Evolutionary conservation across 306 rosid genomes (phyloP).

Genomic region (Prosopis cineraria): DNA sequence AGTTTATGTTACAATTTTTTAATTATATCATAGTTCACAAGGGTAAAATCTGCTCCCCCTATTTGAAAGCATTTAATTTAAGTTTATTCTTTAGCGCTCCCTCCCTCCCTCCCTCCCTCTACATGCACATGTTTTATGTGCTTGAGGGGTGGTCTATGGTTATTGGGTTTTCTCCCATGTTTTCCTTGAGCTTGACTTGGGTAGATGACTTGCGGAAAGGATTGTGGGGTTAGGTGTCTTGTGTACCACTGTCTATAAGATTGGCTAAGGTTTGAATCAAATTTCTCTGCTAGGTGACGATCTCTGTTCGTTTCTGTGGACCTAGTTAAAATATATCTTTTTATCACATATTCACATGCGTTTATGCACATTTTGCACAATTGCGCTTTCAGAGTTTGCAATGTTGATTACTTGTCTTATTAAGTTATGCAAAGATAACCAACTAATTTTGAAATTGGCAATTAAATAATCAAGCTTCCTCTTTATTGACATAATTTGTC

Average conservation of each 20-base stretch:
- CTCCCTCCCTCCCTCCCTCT: background rate
- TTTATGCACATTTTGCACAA: background rate
- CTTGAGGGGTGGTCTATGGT: background rate
- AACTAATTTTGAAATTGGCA: background rate
- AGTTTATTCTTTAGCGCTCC: background rate
- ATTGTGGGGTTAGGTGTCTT: conserved; percentile 2
- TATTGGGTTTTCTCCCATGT: background rate
- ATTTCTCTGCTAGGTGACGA: background rate
- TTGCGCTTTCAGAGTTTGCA: conserved; percentile 17
- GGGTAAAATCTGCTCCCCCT: background rate
- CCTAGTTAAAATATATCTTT: background rate
- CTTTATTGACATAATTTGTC: background rate
- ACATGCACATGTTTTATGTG: background rate
- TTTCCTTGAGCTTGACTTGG: background rate
- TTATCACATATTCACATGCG: background rate
- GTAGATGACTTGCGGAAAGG: background rate
- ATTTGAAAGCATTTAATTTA: background rate
- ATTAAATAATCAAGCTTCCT: background rate
- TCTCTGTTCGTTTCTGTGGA: background rate
- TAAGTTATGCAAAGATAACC: background rate
- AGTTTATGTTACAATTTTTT: background rate
- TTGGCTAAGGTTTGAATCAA: background rate
- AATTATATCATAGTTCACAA: background rate
- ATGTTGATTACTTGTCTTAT: background rate
- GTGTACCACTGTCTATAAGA: background rate